Evolutionary conservation across 352 stramenopile species (phyloP), one percentile per base, ranked within the genome.

Genomic region (Pythium insidiosum): DNA sequence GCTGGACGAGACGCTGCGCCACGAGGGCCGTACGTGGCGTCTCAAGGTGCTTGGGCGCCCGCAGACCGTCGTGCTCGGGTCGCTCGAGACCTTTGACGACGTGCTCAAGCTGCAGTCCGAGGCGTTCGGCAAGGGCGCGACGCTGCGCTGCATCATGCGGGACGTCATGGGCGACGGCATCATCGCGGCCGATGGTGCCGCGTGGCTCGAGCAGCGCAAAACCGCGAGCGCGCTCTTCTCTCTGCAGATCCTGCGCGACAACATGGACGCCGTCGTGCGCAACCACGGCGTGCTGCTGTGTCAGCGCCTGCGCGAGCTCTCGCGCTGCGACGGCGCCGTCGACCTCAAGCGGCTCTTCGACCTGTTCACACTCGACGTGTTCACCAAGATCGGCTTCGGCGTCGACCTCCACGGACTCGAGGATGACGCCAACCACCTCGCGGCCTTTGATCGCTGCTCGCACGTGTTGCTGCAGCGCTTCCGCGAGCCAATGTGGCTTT

Each of bases 171-270:
- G 78, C 35, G 64, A 75, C 19, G 73, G 75, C 33, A 88, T 92
- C 51, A 77, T 90, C 38, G 63, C 56, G 3, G 55, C 60, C 7
- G 77, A 90, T 29, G 68, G 69, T 0, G 47, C 63, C 20, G 53
- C 42, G 22, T 92, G 82, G 79, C 41, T 41, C 5, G 42, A 71
- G 20, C 82, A 94, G 50, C 72, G 77, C 49, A 91, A 91, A 56
- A 80, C 56, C 1, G 81, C 79, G 49, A 91, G 76, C 40, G 77
- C 96, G 43, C 83, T 96, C 25, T 89, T 95, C 42, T 81, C 71
- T n/a, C 63, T 64, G 6, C 58, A 61, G n/a, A 73, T 69, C 56
- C 60, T 82, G 56, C 52, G 57, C n/a, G 61, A 74, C 5, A 56
- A 63, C 26, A 78, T 82, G 64, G 49, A 60, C 19, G 38, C 56